Percentiles rank a stretch among this genome's conserved stretches.
Conservation (phyloP, 75 land plant species). For the Sequoia sempervirens region DNA sequence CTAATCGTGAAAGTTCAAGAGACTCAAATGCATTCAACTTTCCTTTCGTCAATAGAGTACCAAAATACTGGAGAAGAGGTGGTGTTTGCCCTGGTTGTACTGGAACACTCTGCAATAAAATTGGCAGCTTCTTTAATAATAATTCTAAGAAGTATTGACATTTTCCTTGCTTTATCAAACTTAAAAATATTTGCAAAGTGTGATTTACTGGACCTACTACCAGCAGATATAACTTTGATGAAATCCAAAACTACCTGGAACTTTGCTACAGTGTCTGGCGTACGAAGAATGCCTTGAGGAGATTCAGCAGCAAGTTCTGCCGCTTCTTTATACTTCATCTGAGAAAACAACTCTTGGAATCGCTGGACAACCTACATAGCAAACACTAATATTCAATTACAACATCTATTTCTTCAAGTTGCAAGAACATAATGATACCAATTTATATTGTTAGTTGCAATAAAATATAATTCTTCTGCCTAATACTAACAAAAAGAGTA, state of each 20-base stretch:
- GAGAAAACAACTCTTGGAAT: conserved; percentile 93
- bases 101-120: conserved; percentile 85
- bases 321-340: conserved; percentile 99
- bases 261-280: conserved; percentile 96
- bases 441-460: neutral
- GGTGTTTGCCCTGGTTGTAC: conserved; percentile 99
- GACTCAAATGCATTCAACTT: conserved; percentile 97
- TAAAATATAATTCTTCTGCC: neutral
- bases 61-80: conserved; percentile 94
- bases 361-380: conserved; percentile 87
- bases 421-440: neutral
- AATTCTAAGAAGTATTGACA: neutral
- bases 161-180: neutral
- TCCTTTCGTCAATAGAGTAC: conserved; percentile 91
- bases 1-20: conserved; percentile 91
- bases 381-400: neutral
- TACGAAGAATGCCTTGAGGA: conserved; percentile 94
- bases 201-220: neutral
- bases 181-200: neutral
- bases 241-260: conserved; percentile 69
- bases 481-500: neutral
- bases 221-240: neutral
- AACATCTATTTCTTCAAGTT: neutral
- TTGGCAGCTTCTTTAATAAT: neutral
- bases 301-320: conserved; percentile 99